These are phyloP conservation scores for Lachnum nothofagi DNA, from an alignment of 2,329 filamentous ascomycete species.

Conservation along the genomic window DNA sequence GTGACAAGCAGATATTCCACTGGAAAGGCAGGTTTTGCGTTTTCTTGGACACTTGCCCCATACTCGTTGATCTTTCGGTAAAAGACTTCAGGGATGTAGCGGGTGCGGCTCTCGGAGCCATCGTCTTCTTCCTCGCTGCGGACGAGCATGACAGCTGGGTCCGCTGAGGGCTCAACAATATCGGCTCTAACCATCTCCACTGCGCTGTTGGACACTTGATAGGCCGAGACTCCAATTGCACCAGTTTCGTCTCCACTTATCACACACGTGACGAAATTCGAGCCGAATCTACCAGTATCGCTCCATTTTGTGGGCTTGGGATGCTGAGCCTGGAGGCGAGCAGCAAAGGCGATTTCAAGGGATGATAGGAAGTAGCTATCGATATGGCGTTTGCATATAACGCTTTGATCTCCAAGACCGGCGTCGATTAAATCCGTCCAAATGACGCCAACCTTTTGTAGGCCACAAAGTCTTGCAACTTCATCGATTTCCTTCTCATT, in stretches of 20 bases:
- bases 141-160: constrained; percentile 90
- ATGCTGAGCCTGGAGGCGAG: constrained; percentile 79
- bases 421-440: constrained; percentile 88
- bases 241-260: constrained; percentile 88
- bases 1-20: constrained; percentile 96
- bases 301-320: constrained; percentile 95
- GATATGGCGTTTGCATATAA: constrained; percentile 90
- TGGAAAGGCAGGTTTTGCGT: constrained; percentile 91
- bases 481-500: constrained; percentile 78
- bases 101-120: constrained; percentile 58
- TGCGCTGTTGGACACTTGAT: constrained; percentile 90
- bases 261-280: constrained; percentile 94
- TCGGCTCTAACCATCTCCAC: constrained; percentile 96
- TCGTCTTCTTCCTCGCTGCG: constrained; percentile 86
- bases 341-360: constrained; percentile 83
- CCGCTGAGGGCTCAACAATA: constrained; percentile 89
- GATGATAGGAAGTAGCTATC: constrained; percentile 91
- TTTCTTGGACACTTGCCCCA: constrained; percentile 91
- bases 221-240: constrained; percentile 82
- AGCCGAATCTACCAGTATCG: constrained; percentile 87
- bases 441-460: constrained; percentile 86
- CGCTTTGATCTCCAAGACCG: constrained; percentile 74
- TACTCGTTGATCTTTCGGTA: constrained; percentile 95
- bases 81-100: constrained; percentile 97
- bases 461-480: constrained; percentile 73